Conservation (phyloP, 305 asterid species). For the Fraxinus sp. region DNA sequence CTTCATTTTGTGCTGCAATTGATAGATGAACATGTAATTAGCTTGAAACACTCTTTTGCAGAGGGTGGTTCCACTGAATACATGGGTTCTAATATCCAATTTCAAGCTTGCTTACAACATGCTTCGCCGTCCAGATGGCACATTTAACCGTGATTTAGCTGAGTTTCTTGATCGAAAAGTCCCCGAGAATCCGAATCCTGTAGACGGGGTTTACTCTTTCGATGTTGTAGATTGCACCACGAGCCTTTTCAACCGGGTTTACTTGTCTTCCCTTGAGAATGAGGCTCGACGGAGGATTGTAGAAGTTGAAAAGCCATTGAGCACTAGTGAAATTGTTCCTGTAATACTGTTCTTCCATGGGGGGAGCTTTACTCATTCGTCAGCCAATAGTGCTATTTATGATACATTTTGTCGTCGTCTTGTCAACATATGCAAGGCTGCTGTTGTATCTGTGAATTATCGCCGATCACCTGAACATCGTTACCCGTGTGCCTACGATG, state of each 20-base stretch:
- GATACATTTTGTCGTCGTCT: constrained; percentile 27
- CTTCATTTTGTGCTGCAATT: constrained; percentile 14
- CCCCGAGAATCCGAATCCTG: neutral
- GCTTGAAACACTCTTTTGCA: neutral
- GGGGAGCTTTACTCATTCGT: neutral
- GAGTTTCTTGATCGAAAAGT: neutral
- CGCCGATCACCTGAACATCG: constrained; percentile 17
- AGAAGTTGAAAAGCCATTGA: neutral
- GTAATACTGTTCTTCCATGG: neutral
- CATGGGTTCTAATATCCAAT: neutral
- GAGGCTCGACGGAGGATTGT: neutral
- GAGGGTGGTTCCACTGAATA: neutral
- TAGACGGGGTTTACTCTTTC: neutral
- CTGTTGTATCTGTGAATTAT: constrained; percentile 30
- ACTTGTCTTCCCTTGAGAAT: neutral
- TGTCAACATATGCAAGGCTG: constrained; percentile 28
- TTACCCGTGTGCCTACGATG: constrained; percentile 32
- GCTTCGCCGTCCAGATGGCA: neutral
- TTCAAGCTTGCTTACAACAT: neutral
- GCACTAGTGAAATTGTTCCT: neutral
- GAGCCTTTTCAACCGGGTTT: neutral
- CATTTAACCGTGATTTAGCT: neutral
- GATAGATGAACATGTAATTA: neutral
- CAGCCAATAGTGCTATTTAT: neutral
- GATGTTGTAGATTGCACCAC: neutral